These are phyloP conservation scores for Garcia nutans DNA, from an alignment of 345 rosid genomes.

Conservation along the genomic window DNA sequence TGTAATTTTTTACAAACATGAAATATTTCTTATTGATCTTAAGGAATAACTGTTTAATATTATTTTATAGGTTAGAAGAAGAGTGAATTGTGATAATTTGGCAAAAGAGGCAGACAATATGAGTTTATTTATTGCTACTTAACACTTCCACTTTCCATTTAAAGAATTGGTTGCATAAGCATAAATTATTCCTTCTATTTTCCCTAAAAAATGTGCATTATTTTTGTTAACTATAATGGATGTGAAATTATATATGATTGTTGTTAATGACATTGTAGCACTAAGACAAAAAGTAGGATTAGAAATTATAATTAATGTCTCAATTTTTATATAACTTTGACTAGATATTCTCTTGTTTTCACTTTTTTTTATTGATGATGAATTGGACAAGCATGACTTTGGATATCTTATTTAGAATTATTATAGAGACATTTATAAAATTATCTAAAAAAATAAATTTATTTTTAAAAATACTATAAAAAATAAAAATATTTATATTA, in stretches of 20 bases:
- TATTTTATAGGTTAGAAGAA: too few relatives aligned
- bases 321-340: not conserved
- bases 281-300: not conserved
- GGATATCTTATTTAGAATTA: slow-evolving; percentile 1
- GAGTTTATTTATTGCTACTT: not conserved
- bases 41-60: too few relatives aligned
- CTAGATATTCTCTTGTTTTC: not conserved
- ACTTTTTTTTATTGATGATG: slow-evolving; percentile 9
- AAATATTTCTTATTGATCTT: too few relatives aligned
- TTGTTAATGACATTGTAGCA: not conserved
- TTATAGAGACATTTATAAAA: too few relatives aligned
- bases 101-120: slow-evolving; percentile 6
- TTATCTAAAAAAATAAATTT: too few relatives aligned
- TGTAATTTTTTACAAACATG: too few relatives aligned
- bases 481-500: too few relatives aligned
- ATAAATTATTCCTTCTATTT: not conserved
- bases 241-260: not conserved
- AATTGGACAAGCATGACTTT: slow-evolving; percentile 12
- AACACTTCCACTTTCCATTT: slow-evolving; percentile 1
- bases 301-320: not conserved
- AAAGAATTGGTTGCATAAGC: not conserved
- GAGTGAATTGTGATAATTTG: not conserved
- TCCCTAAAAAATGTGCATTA: not conserved
- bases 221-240: not conserved
- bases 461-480: too few relatives aligned